phyloP scores from a whole-genome alignment of 2,329 filamentous ascomycete genomes.

The Aschersonia sp. region DNA sequence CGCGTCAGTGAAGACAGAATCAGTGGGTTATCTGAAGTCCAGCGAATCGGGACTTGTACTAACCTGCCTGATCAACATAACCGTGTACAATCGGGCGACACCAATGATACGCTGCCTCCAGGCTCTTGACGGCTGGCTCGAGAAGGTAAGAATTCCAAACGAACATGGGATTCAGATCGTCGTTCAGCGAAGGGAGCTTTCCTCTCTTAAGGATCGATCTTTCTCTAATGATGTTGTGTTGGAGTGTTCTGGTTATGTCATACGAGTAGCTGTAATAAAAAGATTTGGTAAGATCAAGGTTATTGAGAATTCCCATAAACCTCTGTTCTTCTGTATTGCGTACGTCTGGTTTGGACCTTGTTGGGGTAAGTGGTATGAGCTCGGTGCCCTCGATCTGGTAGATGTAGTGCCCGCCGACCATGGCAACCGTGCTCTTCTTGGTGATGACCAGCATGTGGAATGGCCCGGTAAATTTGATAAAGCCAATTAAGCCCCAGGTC shows the following conservation, averaged over 20 bases:
- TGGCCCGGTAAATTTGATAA: conserved; percentile 87
- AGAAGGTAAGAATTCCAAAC: conserved; percentile 93
- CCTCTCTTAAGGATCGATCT: conserved; percentile 56
- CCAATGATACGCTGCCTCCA: conserved; percentile 86
- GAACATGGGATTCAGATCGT: conserved; percentile 86
- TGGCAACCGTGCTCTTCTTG: conserved; percentile 88
- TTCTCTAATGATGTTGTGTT: conserved; percentile 80
- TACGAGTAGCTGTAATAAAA: conserved; percentile 99
- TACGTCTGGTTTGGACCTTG: conserved; percentile 62
- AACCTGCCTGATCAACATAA: conserved; percentile 76
- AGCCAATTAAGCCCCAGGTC: conserved; percentile 87
- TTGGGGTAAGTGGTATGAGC: conserved; percentile 70
- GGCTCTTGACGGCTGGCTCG: conserved; percentile 50
- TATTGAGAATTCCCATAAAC: conserved; percentile 78
- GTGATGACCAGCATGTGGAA: conserved; percentile 97
- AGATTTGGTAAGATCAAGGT: conserved; percentile 75
- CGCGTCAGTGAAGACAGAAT: not conserved
- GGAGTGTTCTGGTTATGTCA: conserved; percentile 81
- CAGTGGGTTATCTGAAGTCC: not conserved
- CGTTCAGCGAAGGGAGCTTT: conserved; percentile 38
- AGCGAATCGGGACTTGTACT: conserved; percentile 1
- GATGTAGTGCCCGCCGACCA: conserved; percentile 90
- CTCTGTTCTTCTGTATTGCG: conserved; percentile 76
- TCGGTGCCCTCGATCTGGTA: conserved; percentile 94
- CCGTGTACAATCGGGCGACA: conserved; percentile 92